Base-by-base conservation (phyloP, 768 basidiomycete species). In the Collybiopsis confluens region DNA sequence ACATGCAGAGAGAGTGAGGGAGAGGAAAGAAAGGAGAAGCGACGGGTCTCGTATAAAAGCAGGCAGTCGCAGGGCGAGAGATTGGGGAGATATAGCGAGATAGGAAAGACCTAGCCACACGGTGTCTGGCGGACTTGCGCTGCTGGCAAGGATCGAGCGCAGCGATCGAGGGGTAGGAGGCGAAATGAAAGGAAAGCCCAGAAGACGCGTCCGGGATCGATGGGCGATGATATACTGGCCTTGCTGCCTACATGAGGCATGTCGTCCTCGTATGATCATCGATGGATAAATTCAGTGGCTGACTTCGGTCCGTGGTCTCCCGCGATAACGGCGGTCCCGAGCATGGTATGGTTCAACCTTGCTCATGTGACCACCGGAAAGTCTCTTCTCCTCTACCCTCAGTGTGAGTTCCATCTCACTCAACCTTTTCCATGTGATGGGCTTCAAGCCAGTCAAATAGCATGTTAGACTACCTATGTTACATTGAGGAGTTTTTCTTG, bases 381-480 rank as follows among this genome's bases (percentile, higher is more conserved):
- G 26, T n/a, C n/a, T n/a, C n/a, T n/a, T n/a, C n/a, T n/a, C n/a
- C n/a, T n/a, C n/a, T n/a, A n/a, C n/a, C n/a, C n/a, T n/a, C n/a
- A 33, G 9, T 40, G 56, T 48, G 42, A 45, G 35, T 37, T 48
- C 21, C 47, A 30, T 36, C 55, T 44, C 51, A 24, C 18, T n/a
- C 15, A 54, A 18, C 9, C 16, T 54, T 24, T 35, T 38, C 13
- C 47, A 46, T 33, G 67, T 67, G 73, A 76, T 77, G 74, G 68
- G 71, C 68, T 57, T 67, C 54, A 58, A 67, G 65, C 73, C 55
- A 66, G 68, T 73, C 71, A 70, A 63, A 73, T 62, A 67, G 75
- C 76, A 77, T 77, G 75, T 77, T 78, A 77, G 75, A 76, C 75
- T 77, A 69, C 75, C 73, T 64, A 77, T 58, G 60, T 54, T 60